Evolutionary conservation across 2,329 filamentous ascomycete species (phyloP), one percentile per base, ranked within the genome.

Genomic region (Colletotrichum sp.): DNA sequence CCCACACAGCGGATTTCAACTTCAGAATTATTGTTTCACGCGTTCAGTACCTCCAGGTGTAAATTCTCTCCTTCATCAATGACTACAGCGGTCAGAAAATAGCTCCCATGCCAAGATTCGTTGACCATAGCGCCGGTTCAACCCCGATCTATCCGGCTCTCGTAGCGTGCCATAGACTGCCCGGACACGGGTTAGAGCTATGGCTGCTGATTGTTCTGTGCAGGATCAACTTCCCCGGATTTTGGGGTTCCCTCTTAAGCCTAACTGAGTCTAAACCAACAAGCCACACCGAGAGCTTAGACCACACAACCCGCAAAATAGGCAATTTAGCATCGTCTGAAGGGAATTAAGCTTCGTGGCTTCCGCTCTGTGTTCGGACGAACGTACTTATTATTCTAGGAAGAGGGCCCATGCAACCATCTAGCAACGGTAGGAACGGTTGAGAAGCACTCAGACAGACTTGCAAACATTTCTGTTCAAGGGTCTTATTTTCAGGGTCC

Each of bases 31-130:
- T 3, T n/a, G n/a, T n/a, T 47, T n/a, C 3, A 12, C 43, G n/a
- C 11, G 18, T 2, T 3, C 13, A 7, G 6, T 7, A 12, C 1
- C 18, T 7, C 6, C 1, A 21, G 6, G 11, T 8, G 2, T 51
- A 11, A 21, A n/a, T 24, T 1, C 2, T 13, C 8, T 8, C n/a
- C 4, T 6, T 8, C n/a, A 1, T 2, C 0, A 51, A 51, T 3
- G 21, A 1, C 21, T 21, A 51, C 43, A 21, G 13, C 43, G 3
- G 43, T 51, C 43, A 51, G 43, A 51, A 8, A 21, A 13, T 51
- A 21, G 43, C n/a, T 21, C 6, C 43, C n/a, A 24, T 24, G 43
- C 43, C 12, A 51, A 51, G 11, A 21, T 21, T 21, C 11, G 11
- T 51, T 51, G n/a, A 51, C n/a, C 43, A 21, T 51, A 51, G 43